Evolutionary conservation across 768 basidiomycete genomes (phyloP), one percentile per base, ranked within the genome.

Genomic region (Collybia sordida): DNA sequence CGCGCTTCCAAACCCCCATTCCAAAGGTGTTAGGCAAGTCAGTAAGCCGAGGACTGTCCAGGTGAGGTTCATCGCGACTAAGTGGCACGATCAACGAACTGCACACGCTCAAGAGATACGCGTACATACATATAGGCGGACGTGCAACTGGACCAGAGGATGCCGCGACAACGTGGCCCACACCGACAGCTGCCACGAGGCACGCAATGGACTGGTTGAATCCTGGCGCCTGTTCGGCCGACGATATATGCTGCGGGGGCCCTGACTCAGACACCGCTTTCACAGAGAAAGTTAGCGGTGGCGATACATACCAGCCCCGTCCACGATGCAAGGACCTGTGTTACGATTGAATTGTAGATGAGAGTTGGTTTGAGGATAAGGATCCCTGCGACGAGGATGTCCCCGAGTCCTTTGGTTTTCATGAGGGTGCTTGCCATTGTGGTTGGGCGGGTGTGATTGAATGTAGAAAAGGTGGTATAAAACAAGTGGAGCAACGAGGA

Each of bases 131-230:
- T 14, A 72, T 55, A 14, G 63, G 45, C 11, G 60, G 53, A 12
- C 50, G 46, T 21, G 57, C 61, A 4, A 53, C 55, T n/a, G 58
- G 65, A 3, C 64, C 64, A 19, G 52, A 55, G 23, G 52, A 47
- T 7, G 65, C 58, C 14, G 67, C 65, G 11, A 68, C 62, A 6
- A 69, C 28, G 38, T 62, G 56, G 1, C 64, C 70, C 2, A 68
- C 55, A 4, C 69, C 68, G 3, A 69, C 58, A 5, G 68, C 64
- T 19, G 59, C 63, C 14, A 67, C 65, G 59, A 70, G 64, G 49
- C 68, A 72, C 8, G 67, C 68, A 37, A 70, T 64, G 6, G 68
- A 62, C 28, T 70, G 69, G 50, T 68, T 72, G 57, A 68, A 68
- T 1, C 67, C 66, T 1, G 67, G 69, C 0, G 69, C 64, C 3